Base-by-base conservation (phyloP, 176 grass and related monocot species). In the Oryza officinalis region DNA sequence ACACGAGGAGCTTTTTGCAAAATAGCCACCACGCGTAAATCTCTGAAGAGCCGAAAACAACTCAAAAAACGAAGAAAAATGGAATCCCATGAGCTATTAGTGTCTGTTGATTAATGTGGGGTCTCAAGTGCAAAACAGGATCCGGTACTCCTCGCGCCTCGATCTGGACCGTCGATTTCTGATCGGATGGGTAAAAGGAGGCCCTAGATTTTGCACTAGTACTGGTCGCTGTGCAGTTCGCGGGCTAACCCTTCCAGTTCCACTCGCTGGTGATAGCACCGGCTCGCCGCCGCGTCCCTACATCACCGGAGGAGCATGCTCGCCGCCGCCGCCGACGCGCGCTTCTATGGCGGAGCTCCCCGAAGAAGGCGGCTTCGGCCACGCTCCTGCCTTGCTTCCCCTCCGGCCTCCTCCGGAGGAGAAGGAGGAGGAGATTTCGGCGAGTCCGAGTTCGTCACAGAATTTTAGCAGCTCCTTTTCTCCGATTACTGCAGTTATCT, bases 281-380 rank as follows among this genome's bases (percentile, higher is more conserved):
- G 4, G 25, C 67, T 14, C 41, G 75, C n/a, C 20, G 52, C 68
- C 30, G 30, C 2, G 30, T 13, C 75, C 54, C 28, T 65, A 40
- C 76, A 6, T 54, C 72, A 72, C 83, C 72, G 67, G 72, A 77
- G 59, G 57, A 90, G 45, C 65, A 90, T 90, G 88, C 79, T 86
- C 33, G 13, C 88, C 63, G 38, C 78, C 67, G 71, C 78, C 78
- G 25, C 61, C 33, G 79, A 61, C 33, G 45, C 79, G 4, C 54
- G 67, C 67, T 72, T 81, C 72, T 60, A 43, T 17, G 27, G 45
- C 6, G 73, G 78, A 22, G 67, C 44, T 47, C 45, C 20, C 32
- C 66, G 88, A 67, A n/a, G 32, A 23, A 35, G 33, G 5, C 13
- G 66, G 8, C 67, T 44, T 22, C 60, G 15, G 2, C 11, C 74